phyloP scores from a whole-genome alignment of 805 yeast genomes.

The Kurtzmaniella cleridarum region DNA sequence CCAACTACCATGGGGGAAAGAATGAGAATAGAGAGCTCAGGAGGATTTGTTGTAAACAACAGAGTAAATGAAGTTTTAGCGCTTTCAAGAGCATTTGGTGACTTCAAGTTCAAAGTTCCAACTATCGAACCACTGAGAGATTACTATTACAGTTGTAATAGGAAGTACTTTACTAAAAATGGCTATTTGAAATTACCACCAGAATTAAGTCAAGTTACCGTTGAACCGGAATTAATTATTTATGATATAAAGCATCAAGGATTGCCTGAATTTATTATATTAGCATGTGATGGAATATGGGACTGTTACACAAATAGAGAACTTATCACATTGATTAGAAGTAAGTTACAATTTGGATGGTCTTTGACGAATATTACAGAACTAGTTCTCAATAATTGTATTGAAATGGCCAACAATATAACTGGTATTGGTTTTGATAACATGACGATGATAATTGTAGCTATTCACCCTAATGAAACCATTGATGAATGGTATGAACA shows the following conservation, averaged over 20 bases:
- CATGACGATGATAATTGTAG: constrained; percentile 70
- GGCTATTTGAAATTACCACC: constrained; percentile 35
- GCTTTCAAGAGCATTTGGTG: constrained; percentile 41
- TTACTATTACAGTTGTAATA: constrained; percentile 21
- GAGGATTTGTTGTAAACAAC: constrained; percentile 31
- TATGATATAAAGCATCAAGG: constrained; percentile 22
- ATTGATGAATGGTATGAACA: constrained; percentile 54
- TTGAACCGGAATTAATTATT: constrained; percentile 38
- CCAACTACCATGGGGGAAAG: constrained; percentile 40
- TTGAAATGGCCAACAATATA: constrained; percentile 63
- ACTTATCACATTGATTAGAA: constrained; percentile 49
- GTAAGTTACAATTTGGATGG: constrained; percentile 52
- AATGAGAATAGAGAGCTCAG: constrained; percentile 36
- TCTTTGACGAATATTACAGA: constrained; percentile 55
- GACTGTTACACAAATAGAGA: constrained; percentile 50
- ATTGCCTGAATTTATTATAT: constrained; percentile 32
- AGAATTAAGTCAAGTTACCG: constrained; percentile 38
- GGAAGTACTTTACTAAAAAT: constrained; percentile 16
- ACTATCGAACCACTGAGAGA: constrained; percentile 26
- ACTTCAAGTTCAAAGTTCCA: constrained; percentile 37
- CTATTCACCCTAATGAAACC: constrained; percentile 44
- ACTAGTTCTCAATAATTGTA: constrained; percentile 57
- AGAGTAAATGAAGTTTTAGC: constrained; percentile 41
- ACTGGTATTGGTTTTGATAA: constrained; percentile 82
- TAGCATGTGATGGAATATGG: constrained; percentile 46